These are phyloP conservation scores for Mycena epipterygia DNA, from an alignment of 768 basidiomycete genomes.

Conservation along the genomic window DNA sequence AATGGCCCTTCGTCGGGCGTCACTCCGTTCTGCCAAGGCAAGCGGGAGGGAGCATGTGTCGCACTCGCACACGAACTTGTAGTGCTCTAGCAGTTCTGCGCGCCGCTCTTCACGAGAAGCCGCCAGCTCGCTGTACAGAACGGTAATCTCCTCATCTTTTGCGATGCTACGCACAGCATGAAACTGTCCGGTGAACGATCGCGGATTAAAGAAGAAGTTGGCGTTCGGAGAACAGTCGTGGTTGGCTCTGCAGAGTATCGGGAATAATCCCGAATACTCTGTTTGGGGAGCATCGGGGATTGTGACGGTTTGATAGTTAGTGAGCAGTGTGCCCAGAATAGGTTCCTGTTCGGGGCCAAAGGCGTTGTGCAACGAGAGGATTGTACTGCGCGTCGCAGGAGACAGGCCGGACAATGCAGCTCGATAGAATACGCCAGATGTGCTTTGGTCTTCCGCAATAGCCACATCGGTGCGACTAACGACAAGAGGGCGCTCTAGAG, in stretches of 20 bases:
- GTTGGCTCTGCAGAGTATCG: constrained; percentile 20
- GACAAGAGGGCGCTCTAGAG: constrained; percentile 18
- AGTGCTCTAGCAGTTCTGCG: constrained; percentile 24
- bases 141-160: constrained; percentile 24
- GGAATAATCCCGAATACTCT: constrained; percentile 22
- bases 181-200: constrained; percentile 22
- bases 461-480: constrained; percentile 26
- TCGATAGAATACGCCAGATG: constrained; percentile 22
- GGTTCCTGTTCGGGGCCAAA: constrained; percentile 26
- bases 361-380: constrained; percentile 22
- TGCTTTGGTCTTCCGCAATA: constrained; percentile 27
- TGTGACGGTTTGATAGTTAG: constrained; percentile 16
- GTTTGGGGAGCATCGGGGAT: constrained; percentile 10
- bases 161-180: constrained; percentile 22
- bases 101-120: constrained; percentile 20
- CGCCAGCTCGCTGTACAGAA: constrained; percentile 25
- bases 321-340: constrained; percentile 22
- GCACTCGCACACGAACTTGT: constrained; percentile 29
- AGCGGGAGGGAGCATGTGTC: constrained; percentile 16
- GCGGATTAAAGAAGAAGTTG: constrained; percentile 24
- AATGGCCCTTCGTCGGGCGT: constrained; percentile 23
- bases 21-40: constrained; percentile 9
- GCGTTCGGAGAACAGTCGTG: constrained; percentile 27
- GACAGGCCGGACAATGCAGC: constrained; percentile 20
- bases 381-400: neutral